phyloP scores from a whole-genome alignment of 2,329 filamentous ascomycete species.

The Xylaria digitata region DNA sequence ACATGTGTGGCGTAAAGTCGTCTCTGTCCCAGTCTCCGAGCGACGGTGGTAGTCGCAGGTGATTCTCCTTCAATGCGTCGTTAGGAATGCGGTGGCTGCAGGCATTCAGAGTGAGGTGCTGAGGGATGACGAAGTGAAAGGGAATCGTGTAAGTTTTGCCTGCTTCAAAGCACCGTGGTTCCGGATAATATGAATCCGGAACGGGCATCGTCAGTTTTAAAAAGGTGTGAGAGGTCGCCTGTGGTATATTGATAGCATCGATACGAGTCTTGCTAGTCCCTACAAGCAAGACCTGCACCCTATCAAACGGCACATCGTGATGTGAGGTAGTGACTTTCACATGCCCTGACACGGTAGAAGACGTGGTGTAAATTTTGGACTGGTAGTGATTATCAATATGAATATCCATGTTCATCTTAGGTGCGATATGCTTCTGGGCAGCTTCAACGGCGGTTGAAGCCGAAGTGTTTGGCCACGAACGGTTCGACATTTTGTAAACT shows the following conservation, averaged over 20 bases:
- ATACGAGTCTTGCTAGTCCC: constrained; percentile 63
- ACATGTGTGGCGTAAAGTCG: constrained; percentile 67
- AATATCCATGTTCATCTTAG: constrained; percentile 59
- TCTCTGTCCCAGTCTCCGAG: constrained; percentile 65
- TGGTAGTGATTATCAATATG: constrained; percentile 64
- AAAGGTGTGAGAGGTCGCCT: constrained; percentile 63
- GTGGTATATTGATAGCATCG: constrained; percentile 62
- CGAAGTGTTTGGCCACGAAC: constrained; percentile 14
- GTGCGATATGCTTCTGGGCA: constrained; percentile 19
- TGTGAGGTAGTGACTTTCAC: constrained; percentile 59
- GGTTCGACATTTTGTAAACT: constrained; percentile 27
- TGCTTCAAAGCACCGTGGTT: constrained; percentile 60
- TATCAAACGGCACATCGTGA: constrained; percentile 62
- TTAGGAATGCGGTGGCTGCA: constrained; percentile 63
- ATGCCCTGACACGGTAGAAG: constrained; percentile 62
- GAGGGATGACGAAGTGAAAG: constrained; percentile 70
- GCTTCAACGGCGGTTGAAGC: constrained; percentile 17
- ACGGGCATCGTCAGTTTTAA: constrained; percentile 53
- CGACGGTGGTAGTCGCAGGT: constrained; percentile 65
- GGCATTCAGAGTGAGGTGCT: constrained; percentile 66
- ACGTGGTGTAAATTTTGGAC: constrained; percentile 67
- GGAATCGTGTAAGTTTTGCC: constrained; percentile 62
- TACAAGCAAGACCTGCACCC: constrained; percentile 64
- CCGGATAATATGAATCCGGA: constrained; percentile 59
- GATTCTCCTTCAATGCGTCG: constrained; percentile 61